Conservation (phyloP, 164 flowering plant species). For the Chimonanthus praecox region DNA sequence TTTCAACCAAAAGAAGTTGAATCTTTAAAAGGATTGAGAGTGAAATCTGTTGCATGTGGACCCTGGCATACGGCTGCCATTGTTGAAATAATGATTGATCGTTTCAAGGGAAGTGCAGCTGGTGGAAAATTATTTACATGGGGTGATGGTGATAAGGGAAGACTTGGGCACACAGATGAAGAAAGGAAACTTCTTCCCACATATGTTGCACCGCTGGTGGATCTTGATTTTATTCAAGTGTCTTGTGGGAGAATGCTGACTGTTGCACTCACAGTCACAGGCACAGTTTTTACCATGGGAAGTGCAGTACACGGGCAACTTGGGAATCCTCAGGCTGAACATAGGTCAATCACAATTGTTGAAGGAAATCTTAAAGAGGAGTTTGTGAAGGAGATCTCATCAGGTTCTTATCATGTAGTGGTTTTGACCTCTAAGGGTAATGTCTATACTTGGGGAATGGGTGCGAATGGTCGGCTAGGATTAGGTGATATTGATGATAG, state of each 20-base stretch:
- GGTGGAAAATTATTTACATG: constrained; percentile 63
- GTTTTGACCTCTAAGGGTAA: constrained; percentile 45
- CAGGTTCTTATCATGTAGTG: constrained; percentile 59
- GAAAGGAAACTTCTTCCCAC: constrained; percentile 54
- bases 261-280: constrained; percentile 44
- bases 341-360: constrained; percentile 44
- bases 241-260: constrained; percentile 64
- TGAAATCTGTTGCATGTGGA: constrained; percentile 67
- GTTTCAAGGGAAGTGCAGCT: constrained; percentile 16
- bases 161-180: constrained; percentile 50
- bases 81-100: constrained; percentile 42
- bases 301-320: constrained; percentile 57
- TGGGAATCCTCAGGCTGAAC: constrained; percentile 46
- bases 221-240: constrained; percentile 54
- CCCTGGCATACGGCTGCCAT: constrained; percentile 76
- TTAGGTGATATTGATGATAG: constrained; percentile 51
- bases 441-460: constrained; percentile 71
- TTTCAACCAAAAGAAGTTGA: constrained; percentile 62
- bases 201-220: constrained; percentile 50
- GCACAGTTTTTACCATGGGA: constrained; percentile 65
- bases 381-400: constrained; percentile 46
- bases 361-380: constrained; percentile 53
- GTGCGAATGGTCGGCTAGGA: constrained; percentile 59
- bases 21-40: constrained; percentile 45
- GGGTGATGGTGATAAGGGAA: constrained; percentile 75